A percentile compares a stretch with the other conserved stretches of the same genome.
phyloP scores from a whole-genome alignment of 257 asterid species.

The Verbascum thapsus region DNA sequence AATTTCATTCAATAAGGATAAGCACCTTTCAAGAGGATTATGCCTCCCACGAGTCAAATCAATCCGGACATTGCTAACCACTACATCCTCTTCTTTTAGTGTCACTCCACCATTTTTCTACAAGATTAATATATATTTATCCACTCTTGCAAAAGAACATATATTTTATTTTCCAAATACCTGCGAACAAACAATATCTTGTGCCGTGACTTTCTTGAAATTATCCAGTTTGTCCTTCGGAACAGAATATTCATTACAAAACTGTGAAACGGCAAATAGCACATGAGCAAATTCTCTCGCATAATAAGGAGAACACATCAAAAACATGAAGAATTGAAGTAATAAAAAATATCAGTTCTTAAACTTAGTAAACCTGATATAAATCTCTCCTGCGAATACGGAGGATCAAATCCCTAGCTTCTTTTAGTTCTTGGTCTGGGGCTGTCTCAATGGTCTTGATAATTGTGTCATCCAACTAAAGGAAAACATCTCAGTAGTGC shows the following conservation, averaged over 20 bases:
- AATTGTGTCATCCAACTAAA: conserved; percentile 85
- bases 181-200: conserved; percentile 91
- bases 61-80: conserved; percentile 78
- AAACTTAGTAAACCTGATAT: conserved; percentile 61
- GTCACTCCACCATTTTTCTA: conserved; percentile 59
- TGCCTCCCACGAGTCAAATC: conserved; percentile 84
- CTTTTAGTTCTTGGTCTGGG: conserved; percentile 69
- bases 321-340: not conserved
- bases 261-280: conserved; percentile 66
- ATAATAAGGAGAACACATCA: conserved; percentile 2
- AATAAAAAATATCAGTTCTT: not conserved
- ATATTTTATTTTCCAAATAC: conserved; percentile 35
- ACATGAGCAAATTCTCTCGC: conserved; percentile 2
- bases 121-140: conserved; percentile 11
- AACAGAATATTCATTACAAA: conserved; percentile 89
- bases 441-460: conserved; percentile 89
- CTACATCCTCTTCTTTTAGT: conserved; percentile 79
- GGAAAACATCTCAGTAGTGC: conserved; percentile 20
- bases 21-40: conserved; percentile 89
- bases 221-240: conserved; percentile 77
- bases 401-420: conserved; percentile 79
- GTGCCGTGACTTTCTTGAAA: conserved; percentile 80
- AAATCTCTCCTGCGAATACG: conserved; percentile 86
- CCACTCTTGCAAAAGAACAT: conserved; percentile 2
- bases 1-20: conserved; percentile 18